These are phyloP conservation scores for Xylaria sp. DNA, from an alignment of 2,329 filamentous ascomycete genomes.

Conservation along the genomic window DNA sequence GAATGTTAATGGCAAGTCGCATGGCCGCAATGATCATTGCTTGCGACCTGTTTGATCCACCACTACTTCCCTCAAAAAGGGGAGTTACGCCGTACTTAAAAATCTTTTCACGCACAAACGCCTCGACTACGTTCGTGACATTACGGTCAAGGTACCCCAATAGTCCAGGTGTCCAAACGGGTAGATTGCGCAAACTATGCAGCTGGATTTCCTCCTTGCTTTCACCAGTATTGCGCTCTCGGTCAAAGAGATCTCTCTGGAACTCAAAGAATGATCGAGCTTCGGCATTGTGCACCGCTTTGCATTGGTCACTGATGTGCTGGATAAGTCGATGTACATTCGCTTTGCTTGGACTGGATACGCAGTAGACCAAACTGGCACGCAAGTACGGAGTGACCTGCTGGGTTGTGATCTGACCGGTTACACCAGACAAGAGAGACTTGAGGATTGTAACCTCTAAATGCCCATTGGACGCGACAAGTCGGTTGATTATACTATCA, in stretches of 20 bases:
- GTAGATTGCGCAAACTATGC: constrained; percentile 50
- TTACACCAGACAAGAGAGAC: constrained; percentile 66
- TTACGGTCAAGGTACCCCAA: constrained; percentile 59
- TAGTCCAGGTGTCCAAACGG: constrained; percentile 64
- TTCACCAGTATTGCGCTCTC: constrained; percentile 47
- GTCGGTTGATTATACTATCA: constrained; percentile 65
- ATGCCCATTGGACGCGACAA: constrained; percentile 63
- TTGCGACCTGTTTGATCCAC: constrained; percentile 47
- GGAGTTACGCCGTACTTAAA: constrained; percentile 53
- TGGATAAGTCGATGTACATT: constrained; percentile 55
- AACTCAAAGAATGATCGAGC: constrained; percentile 62
- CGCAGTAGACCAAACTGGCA: constrained; percentile 66
- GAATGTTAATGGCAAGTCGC: constrained; percentile 57
- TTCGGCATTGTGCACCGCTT: constrained; percentile 59
- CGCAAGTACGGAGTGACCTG: constrained; percentile 67
- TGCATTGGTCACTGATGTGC: constrained; percentile 59
- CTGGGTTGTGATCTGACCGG: constrained; percentile 59
- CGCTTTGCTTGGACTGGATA: constrained; percentile 51
- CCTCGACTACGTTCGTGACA: constrained; percentile 57
- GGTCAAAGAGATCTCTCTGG: constrained; percentile 51
- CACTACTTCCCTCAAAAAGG: constrained; percentile 48
- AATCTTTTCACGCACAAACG: constrained; percentile 58
- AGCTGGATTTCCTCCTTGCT: constrained; percentile 47
- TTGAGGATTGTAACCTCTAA: constrained; percentile 64
- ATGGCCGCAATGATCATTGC: constrained; percentile 53